Conservation (phyloP, 352 stramenopile genomes). For the Phytophthora europaea region DNA sequence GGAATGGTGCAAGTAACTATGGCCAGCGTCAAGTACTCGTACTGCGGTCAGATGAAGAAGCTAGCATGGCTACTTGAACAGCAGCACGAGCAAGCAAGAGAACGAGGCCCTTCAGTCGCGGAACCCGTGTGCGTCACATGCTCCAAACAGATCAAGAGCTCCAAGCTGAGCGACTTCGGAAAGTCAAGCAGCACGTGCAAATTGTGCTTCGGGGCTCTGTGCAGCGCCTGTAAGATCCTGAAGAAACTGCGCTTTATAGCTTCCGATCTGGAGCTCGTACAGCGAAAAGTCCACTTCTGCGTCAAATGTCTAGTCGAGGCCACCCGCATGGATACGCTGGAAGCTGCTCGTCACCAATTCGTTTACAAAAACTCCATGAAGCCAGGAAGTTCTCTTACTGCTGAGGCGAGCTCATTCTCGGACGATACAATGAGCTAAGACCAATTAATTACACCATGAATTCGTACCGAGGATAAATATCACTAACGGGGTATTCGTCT, state of each 20-base stretch:
- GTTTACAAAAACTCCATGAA: slow-evolving; percentile 28
- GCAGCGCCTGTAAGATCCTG: slow-evolving; percentile 26
- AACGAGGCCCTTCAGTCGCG: slow-evolving; percentile 1
- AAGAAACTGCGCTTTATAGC: slow-evolving; percentile 41
- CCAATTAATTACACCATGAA: too few relatives aligned
- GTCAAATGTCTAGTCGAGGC: slow-evolving; percentile 35
- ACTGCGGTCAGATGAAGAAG: slow-evolving; percentile 51
- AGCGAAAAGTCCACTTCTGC: slow-evolving; percentile 44
- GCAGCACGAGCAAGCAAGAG: slow-evolving; percentile 16
- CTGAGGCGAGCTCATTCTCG: slow-evolving; percentile 16
- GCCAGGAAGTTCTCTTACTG: slow-evolving; percentile 14
- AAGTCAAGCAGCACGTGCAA: slow-evolving; percentile 30
- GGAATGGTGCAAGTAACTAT: slow-evolving; percentile 36
- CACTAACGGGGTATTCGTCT: too few relatives aligned
- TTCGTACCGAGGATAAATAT: too few relatives aligned
- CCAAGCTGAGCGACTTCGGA: slow-evolving; percentile 17
- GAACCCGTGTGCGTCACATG: slow-evolving; percentile 28
- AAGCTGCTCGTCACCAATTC: slow-evolving; percentile 31
- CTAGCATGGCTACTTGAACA: slow-evolving; percentile 38
- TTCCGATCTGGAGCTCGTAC: slow-evolving; percentile 20
- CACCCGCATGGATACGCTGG: slow-evolving; percentile 24
- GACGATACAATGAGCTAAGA: slow-evolving; percentile 12
- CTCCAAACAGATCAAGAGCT: slow-evolving; percentile 16
- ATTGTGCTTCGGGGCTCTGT: slow-evolving; percentile 33
- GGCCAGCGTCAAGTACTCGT: slow-evolving; percentile 36